phyloP scores from a whole-genome alignment of 371 early-diverging fungal genomes.

The Zopfochytrium polystomum region DNA sequence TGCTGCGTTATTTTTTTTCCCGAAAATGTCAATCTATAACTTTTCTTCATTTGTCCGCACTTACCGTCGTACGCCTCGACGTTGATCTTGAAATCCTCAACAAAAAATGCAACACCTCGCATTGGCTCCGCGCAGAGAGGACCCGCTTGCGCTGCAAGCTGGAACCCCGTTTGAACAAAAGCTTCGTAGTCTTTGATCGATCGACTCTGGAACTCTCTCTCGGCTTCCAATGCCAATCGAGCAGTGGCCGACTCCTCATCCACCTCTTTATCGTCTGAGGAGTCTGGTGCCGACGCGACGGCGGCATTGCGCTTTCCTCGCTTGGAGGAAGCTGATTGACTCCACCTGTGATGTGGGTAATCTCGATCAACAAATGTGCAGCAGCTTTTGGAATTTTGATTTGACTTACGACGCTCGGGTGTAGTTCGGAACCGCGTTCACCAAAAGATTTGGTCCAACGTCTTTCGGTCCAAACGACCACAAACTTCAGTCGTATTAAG shows the following conservation, averaged over 20 bases:
- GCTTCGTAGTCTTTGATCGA: constrained; percentile 28
- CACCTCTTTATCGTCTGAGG: not conserved
- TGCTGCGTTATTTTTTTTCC: constrained; percentile 4
- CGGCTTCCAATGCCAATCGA: too few relatives aligned
- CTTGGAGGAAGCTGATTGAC: not conserved
- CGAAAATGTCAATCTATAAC: not conserved
- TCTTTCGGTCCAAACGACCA: constrained; percentile 64
- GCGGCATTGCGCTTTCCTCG: not conserved
- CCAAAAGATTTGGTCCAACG: constrained; percentile 85
- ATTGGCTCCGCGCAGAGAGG: constrained; percentile 95
- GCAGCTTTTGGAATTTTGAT: too few relatives aligned
- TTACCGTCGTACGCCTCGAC: not conserved
- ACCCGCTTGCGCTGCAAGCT: constrained; percentile 83
- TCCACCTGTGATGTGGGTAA: constrained; percentile 3
- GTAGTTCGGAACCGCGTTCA: constrained; percentile 53
- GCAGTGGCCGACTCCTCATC: too few relatives aligned
- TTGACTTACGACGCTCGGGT: not conserved
- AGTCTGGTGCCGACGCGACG: not conserved
- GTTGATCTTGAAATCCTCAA: constrained; percentile 64
- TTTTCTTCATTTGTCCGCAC: not conserved
- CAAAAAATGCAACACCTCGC: constrained; percentile 80
- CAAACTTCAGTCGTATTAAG: constrained; percentile 25
- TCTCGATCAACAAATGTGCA: not conserved
- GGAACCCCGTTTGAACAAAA: constrained; percentile 86
- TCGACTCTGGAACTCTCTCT: not conserved